Conservation (phyloP, 257 asterid species). For the Echites panduratus region DNA sequence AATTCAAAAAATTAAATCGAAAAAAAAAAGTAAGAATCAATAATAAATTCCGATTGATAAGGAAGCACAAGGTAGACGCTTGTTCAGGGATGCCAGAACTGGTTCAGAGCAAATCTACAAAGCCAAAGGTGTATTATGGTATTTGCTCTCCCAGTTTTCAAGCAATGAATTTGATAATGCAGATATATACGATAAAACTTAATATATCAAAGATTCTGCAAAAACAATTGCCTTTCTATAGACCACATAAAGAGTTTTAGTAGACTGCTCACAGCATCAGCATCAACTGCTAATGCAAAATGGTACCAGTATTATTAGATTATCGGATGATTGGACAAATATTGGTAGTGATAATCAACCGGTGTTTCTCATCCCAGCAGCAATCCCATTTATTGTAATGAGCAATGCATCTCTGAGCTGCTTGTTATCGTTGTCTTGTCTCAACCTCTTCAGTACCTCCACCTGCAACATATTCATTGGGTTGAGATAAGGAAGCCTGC, state of each 20-base stretch:
- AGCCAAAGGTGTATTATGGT: not conserved
- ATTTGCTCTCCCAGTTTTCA: not conserved
- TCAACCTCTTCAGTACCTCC: slow-evolving; percentile 80
- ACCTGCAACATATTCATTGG: slow-evolving; percentile 94
- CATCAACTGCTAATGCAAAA: not conserved
- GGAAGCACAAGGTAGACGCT: not conserved
- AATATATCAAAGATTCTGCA: not conserved
- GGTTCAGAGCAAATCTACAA: not conserved
- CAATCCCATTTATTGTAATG: slow-evolving; percentile 84
- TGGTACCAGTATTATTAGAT: not conserved
- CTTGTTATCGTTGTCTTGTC: slow-evolving; percentile 64
- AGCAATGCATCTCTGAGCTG: slow-evolving; percentile 82
- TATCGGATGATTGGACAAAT: not conserved
- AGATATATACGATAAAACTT: not conserved
- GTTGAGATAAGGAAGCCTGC: slow-evolving; percentile 87
- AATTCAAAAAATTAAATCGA: not conserved
- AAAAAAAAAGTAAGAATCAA: no score
- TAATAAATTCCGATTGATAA: no score
- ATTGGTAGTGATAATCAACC: slow-evolving; percentile 38
- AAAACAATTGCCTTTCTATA: not conserved
- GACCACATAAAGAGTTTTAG: not conserved
- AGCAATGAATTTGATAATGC: not conserved
- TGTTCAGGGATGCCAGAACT: not conserved
- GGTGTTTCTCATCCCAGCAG: slow-evolving; percentile 97
- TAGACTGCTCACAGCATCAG: not conserved